Percentiles rank a stretch among this genome's conserved stretches.
Conservation (phyloP, 495 filamentous ascomycete genomes). For the Zalerion maritima region DNA sequence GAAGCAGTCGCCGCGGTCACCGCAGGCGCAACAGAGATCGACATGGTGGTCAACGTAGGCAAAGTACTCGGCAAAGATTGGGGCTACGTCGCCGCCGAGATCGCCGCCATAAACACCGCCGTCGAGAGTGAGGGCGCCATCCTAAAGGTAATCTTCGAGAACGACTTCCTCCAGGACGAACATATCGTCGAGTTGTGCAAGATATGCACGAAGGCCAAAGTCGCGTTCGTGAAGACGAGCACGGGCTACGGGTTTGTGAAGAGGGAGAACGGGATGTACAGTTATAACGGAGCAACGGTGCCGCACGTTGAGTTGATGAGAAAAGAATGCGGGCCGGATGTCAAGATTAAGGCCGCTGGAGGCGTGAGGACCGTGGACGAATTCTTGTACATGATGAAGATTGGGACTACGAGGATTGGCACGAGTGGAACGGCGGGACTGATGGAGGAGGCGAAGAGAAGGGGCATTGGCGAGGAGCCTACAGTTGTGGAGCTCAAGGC, state of each 20-base stretch:
- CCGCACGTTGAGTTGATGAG: conserved; percentile 38
- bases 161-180: conserved; percentile 30
- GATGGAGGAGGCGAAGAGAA: conserved; percentile 34
- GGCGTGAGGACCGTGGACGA: conserved; percentile 35
- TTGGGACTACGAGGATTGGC: conserved; percentile 34
- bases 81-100: conserved; percentile 37
- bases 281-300: conserved; percentile 35
- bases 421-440: conserved; percentile 39
- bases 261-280: conserved; percentile 31
- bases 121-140: conserved; percentile 26
- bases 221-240: conserved; percentile 44
- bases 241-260: conserved; percentile 45
- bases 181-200: conserved; percentile 34
- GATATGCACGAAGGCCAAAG: conserved; percentile 31
- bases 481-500: conserved; percentile 14
- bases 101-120: conserved; percentile 30
- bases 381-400: conserved; percentile 20
- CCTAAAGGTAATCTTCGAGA: conserved; percentile 47
- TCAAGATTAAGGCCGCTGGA: conserved; percentile 43
- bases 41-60: conserved; percentile 47
- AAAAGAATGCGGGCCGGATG: conserved; percentile 22
- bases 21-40: conserved; percentile 37
- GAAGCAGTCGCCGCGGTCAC: conserved; percentile 34
- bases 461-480: conserved; percentile 32
- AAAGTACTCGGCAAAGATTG: conserved; percentile 41